Conservation (phyloP, 2,329 filamentous ascomycete species). For the Aspergillus sp. region DNA sequence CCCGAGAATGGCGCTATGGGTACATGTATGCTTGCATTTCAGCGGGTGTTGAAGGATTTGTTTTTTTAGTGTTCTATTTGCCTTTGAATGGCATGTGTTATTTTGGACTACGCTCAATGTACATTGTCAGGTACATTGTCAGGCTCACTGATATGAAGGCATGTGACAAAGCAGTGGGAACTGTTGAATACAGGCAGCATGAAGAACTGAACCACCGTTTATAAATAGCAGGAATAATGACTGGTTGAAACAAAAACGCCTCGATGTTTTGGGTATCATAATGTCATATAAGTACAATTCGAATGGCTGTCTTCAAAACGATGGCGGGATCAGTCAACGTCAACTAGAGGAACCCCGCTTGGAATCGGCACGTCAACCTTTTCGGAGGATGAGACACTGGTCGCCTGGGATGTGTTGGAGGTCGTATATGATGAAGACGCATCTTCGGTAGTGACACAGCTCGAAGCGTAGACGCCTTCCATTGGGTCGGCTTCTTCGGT, state of each 20-base stretch:
- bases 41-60: slow-evolving; percentile 5
- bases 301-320: not conserved
- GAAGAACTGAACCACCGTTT: no score
- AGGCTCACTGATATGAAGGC: no score
- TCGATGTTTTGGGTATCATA: slow-evolving; percentile 18
- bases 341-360: not conserved
- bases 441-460: slow-evolving; percentile 22
- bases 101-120: no score
- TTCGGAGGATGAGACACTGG: slow-evolving; percentile 26
- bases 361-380: slow-evolving; percentile 9
- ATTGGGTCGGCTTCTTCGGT: slow-evolving; percentile 3
- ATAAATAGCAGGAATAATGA: no score
- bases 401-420: slow-evolving; percentile 27
- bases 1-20: not conserved
- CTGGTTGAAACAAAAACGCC: no score
- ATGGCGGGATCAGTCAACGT: slow-evolving; percentile 13
- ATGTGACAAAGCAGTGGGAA: no score
- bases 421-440: slow-evolving; percentile 28
- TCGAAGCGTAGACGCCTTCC: slow-evolving; percentile 15
- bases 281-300: no score
- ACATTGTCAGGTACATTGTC: no score
- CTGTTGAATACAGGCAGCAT: no score
- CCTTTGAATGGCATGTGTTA: no score
- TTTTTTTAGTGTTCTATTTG: not conserved
- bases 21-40: slow-evolving; percentile 1